Evolutionary conservation across 148 eudicot species (phyloP).

Genomic region (Bassia scoparia): DNA sequence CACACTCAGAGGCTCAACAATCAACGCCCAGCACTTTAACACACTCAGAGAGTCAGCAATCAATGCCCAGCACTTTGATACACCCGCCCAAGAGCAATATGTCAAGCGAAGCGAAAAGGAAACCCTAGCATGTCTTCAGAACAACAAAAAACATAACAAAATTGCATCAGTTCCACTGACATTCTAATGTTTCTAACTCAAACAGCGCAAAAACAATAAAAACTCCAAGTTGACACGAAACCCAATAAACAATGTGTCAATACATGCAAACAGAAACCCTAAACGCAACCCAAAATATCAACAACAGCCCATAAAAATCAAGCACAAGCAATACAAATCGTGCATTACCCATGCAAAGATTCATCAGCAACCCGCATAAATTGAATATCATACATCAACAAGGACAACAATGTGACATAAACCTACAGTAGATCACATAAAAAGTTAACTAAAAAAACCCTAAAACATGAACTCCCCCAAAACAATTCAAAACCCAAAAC

Average conservation of each 20-base stretch:
- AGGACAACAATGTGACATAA: slow-evolving; percentile 5
- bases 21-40: slow-evolving; percentile 17
- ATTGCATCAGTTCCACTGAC: slow-evolving; percentile 11
- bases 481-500: slow-evolving; percentile 14
- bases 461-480: slow-evolving; percentile 12
- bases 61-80: slow-evolving; percentile 12
- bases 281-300: slow-evolving; percentile 7
- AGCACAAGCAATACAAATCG: slow-evolving; percentile 20
- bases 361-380: slow-evolving; percentile 14
- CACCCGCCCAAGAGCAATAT: slow-evolving; percentile 12
- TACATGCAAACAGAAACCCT: slow-evolving; percentile 35
- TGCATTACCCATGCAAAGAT: slow-evolving; percentile 24
- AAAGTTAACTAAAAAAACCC: slow-evolving; percentile 21
- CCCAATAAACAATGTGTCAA: slow-evolving; percentile 18
- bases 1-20: slow-evolving; percentile 16
- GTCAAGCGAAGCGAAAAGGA: background rate
- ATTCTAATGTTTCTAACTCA: slow-evolving; percentile 16
- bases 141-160: slow-evolving; percentile 7
- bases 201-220: background rate
- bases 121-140: slow-evolving; percentile 25
- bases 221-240: background rate
- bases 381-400: slow-evolving; percentile 7
- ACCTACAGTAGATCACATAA: background rate
- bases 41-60: slow-evolving; percentile 17
- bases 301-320: slow-evolving; percentile 1